Evolutionary conservation across 2,329 filamentous ascomycete species (phyloP), one percentile per base, ranked within the genome.

Genomic region (Colletotrichum sp.): DNA sequence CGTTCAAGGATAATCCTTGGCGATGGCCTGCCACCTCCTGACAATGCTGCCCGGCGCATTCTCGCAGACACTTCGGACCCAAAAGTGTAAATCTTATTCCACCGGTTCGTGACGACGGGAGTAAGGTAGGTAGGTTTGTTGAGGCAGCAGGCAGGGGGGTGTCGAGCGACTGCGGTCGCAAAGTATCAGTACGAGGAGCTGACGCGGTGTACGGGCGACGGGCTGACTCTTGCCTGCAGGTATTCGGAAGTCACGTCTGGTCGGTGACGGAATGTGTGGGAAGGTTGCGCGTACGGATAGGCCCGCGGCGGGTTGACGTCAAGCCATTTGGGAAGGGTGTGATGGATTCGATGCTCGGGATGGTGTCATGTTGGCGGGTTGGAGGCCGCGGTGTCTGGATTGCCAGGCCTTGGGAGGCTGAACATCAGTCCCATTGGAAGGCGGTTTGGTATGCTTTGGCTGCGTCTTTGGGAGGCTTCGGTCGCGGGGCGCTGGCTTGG

Each of bases 171-270:
- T 68, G 66, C 52, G 52, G 22, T 22, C 5, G 6, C 8, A 5
- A 68, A 68, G 66, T 44, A 68, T 68, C 22, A 68, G 52, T 28
- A 68, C 66, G 15, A 48, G 66, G n/a, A 39, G 24, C n/a, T 32
- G 62, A 34, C 28, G 52, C 1, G 13, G n/a, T 24, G 18, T 6
- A 59, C 26, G 22, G 9, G 8, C 16, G 16, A 4, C 5, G 8
- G 36, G 36, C 52, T 44, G 52, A 68, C 52, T 68, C 32, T 60
- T 59, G 15, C 16, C 32, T 59, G 24, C 28, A 39, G 32, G 18
- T n/a, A 6, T 55, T 39, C 52, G 52, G 52, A 22, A 28, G 15
- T 39, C 52, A 57, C 32, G 32, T 52, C 39, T 59, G 7, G 9
- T 1, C 1, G 3, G 28, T 16, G 66, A 68, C 52, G 66, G 36